Base-by-base conservation (phyloP, 768 basidiomycete genomes). In the Panaeolus papilionaceus region DNA sequence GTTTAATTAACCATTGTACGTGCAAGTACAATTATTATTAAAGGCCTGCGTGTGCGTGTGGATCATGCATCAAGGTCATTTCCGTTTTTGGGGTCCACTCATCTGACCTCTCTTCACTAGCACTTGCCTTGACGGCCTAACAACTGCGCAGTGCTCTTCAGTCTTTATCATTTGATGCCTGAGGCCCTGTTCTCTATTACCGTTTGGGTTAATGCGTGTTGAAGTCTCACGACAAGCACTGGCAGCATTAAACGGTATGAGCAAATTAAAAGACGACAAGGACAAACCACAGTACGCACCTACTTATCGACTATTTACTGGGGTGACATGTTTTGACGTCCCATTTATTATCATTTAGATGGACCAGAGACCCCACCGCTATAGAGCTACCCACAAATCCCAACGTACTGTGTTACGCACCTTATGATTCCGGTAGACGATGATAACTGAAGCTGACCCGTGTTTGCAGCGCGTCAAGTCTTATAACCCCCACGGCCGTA, bases 361-460 rank as follows among this genome's bases (percentile, higher is more conserved):
- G 74, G 72, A 73, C 67, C 6, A 69, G 71, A 49, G 12, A 54
- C 28, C 72, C 72, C 18, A 72, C 71, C n/a, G 1, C 18, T 6
- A 68, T 70, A 14, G 2, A 10, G 28, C 10, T 4, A 45, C 69
- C 28, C 11, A 37, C 12, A 67, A 70, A 38, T 40, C 28, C 23
- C 33, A 54, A 20, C 10, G 54, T 51, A 37, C 37, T 64, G 20
- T 54, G 54, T 16, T 20, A 49, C 11, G 20, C 47, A 12, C 47
- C 47, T 26, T 49, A 49, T 49, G 47, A 6, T 20, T 49, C 47
- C 6, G 3, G 28, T 64, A 11, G 63, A 39, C 42, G 8, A 6
- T 44, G 42, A 39, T 45, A 42, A 38, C 6, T 64, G n/a, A 38
- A 40, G 63, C 63, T 44, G 63, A 64, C 63, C 28, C 40, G 5